Conservation (phyloP, 257 asterid genomes). For the Nyctanthes arbortristis region DNA sequence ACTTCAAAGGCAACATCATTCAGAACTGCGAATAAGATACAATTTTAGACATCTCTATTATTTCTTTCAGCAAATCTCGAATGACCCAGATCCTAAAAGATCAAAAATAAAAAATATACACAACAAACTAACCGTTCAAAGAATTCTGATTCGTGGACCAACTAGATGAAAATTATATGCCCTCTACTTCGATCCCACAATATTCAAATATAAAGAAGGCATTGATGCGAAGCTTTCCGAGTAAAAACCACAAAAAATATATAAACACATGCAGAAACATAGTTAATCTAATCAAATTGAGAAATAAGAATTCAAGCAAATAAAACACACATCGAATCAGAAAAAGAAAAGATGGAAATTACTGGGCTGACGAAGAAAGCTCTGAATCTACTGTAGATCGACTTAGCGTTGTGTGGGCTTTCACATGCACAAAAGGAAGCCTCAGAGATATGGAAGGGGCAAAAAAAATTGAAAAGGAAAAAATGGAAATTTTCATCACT, state of each 20-base stretch:
- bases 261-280: neutral
- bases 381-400: neutral
- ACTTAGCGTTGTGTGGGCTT: too few relatives aligned
- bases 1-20: constrained; percentile 19
- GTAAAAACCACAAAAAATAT: neutral
- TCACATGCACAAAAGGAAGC: too few relatives aligned
- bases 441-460: too few relatives aligned
- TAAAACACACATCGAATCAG: neutral
- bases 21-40: constrained; percentile 5
- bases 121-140: too few relatives aligned
- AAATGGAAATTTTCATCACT: too few relatives aligned
- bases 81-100: constrained; percentile 30
- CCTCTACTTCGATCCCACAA: neutral
- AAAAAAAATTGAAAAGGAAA: too few relatives aligned
- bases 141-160: neutral
- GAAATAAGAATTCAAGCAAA: neutral
- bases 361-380: neutral
- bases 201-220: neutral
- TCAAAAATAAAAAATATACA: constrained; percentile 1
- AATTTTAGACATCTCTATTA: constrained; percentile 1
- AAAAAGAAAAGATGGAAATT: neutral
- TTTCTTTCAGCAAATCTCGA: constrained; percentile 11
- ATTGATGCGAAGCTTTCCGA: neutral
- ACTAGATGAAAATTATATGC: neutral
- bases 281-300: neutral